Evolutionary conservation across 106 monocot genomes (phyloP), one percentile per base, ranked within the genome.

Genomic region (Alisma plantagoaquatica): DNA sequence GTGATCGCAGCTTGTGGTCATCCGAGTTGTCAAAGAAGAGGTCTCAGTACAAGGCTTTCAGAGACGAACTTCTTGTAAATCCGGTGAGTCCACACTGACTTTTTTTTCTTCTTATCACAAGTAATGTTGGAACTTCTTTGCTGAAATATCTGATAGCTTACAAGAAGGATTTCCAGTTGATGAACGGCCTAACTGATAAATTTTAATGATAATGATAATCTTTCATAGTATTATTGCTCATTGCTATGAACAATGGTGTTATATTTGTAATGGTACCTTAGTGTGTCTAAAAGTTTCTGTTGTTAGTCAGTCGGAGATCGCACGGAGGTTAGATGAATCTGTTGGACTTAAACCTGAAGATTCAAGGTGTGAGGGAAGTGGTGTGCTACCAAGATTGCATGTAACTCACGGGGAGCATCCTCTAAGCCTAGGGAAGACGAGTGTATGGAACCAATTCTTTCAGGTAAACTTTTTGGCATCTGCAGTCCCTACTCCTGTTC

Each of bases 361-460:
- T 29, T 51, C 68, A 42, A 56, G 64, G 64, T 31, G 8, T 57
- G 56, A 54, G 43, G 63, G 52, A 23, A 75, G 46, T 55, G 84
- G 84, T 27, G 66, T 85, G 19, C 75, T 96, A 22, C 53, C 63
- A 16, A 77, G 96, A 53, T 74, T 75, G 24, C 70, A 89, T 49
- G 69, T 96, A 58, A 52, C 54, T 57, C 72, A 81, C 31, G 89
- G 80, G 41, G 96, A 96, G 23, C 96, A 96, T 46, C 96, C 96
- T 53, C 51, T 96, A 49, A 89, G 96, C 73, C 78, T 85, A 57
- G 78, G 75, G 30, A 68, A 84, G 64, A 65, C 68, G n/a, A 96
- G 89, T 53, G 75, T 89, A 10, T 96, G 96, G 96, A 84, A 88
- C 57, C 80, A 89, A 57, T 96, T 81, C 54, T 96, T 96, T 63